Percentiles rank a stretch among this genome's conserved stretches.
Evolutionary conservation across 495 filamentous ascomycete species (phyloP).

Genomic region (Friedmanniomyces endolithicus): DNA sequence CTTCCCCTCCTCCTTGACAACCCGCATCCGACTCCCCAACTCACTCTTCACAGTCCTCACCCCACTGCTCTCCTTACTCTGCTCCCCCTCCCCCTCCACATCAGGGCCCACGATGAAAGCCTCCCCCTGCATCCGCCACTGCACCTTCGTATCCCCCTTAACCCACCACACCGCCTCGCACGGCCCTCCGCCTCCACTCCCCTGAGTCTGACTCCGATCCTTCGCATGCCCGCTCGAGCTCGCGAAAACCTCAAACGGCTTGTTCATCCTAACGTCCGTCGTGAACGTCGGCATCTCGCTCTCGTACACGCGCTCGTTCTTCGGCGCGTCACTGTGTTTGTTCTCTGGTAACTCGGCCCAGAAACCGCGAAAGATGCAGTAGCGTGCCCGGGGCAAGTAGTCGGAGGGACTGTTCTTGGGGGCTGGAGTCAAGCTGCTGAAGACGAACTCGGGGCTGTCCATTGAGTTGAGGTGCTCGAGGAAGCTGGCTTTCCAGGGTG

Average conservation of each 20-base stretch:
- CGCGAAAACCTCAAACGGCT: slow-evolving; percentile 55
- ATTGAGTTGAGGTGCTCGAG: slow-evolving; percentile 50
- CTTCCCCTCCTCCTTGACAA: slow-evolving; percentile 25
- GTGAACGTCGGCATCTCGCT: slow-evolving; percentile 72
- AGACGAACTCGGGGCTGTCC: slow-evolving; percentile 53
- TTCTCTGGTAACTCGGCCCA: slow-evolving; percentile 59
- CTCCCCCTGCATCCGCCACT: slow-evolving; percentile 72
- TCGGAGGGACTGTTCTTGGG: slow-evolving; percentile 21
- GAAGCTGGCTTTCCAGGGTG: slow-evolving; percentile 60
- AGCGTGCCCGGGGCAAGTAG: slow-evolving; percentile 48
- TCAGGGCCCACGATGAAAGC: slow-evolving; percentile 48
- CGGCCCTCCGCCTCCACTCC: slow-evolving; percentile 49
- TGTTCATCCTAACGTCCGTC: slow-evolving; percentile 77
- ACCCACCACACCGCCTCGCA: slow-evolving; percentile 83
- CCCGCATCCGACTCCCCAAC: slow-evolving; percentile 33
- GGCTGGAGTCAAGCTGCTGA: slow-evolving; percentile 49
- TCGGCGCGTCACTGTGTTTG: slow-evolving; percentile 49
- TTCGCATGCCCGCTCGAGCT: slow-evolving; percentile 29
- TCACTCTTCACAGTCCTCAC: slow-evolving; percentile 38
- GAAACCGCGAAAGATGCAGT: slow-evolving; percentile 70
- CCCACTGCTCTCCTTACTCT: slow-evolving; percentile 32
- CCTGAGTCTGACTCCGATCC: slow-evolving; percentile 30
- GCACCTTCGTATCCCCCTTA: slow-evolving; percentile 46
- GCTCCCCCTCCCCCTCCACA: slow-evolving; percentile 34
- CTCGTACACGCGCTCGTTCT: slow-evolving; percentile 55